These are phyloP conservation scores for Eutrema yunnanense DNA, from an alignment of 345 rosid genomes.

Conservation along the genomic window DNA sequence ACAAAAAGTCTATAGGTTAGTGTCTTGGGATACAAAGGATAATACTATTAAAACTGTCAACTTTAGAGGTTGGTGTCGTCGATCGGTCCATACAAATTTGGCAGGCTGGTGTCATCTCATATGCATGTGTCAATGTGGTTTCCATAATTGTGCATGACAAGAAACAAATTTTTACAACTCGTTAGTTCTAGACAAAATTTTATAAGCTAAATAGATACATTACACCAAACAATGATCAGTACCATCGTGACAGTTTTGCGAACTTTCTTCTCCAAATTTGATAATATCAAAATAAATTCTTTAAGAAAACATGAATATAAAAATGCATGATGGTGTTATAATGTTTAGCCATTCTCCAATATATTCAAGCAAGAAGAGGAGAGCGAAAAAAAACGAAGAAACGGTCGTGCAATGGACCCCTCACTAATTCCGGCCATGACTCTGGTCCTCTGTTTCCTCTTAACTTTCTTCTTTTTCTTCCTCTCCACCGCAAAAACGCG, in stretches of 20 bases:
- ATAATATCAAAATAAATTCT: neutral
- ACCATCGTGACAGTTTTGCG: neutral
- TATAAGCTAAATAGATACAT: neutral
- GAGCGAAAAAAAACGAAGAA: neutral
- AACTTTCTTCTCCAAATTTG: neutral
- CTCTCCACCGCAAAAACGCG: conserved; percentile 1
- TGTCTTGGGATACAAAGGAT: neutral
- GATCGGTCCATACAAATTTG: neutral
- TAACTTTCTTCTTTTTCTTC: neutral
- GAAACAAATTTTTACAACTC: neutral
- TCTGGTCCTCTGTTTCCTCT: neutral
- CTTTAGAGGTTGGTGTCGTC: neutral
- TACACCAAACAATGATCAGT: neutral
- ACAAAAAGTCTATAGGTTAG: neutral
- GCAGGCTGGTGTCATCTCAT: neutral
- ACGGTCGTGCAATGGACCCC: neutral
- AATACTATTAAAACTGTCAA: neutral
- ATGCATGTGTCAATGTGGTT: neutral
- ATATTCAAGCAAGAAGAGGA: neutral
- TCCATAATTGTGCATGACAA: conserved; percentile 4
- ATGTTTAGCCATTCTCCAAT: neutral
- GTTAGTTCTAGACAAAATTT: neutral
- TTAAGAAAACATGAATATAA: neutral
- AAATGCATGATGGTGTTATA: neutral
- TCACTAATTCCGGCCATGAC: neutral